Percentiles rank a stretch among this genome's conserved stretches.
These are phyloP conservation scores for Pseudogymnoascus sp. DNA, from an alignment of 2,329 filamentous ascomycete species.

Conservation along the genomic window DNA sequence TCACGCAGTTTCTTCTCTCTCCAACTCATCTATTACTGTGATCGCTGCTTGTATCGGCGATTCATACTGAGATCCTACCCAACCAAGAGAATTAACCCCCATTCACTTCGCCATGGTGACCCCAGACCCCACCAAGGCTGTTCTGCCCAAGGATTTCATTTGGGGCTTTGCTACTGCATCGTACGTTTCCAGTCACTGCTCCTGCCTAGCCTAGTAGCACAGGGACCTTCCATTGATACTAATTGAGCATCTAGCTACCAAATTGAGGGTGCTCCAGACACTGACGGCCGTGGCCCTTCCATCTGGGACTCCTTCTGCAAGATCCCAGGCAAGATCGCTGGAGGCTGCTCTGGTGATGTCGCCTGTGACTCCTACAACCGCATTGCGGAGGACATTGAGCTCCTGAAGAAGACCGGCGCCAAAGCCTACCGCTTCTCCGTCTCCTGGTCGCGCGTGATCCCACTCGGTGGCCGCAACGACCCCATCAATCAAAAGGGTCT, in stretches of 20 bases:
- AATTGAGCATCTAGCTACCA: conserved; percentile 56
- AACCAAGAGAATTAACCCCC: background rate
- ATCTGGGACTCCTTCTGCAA: conserved; percentile 90
- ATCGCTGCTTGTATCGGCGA: background rate
- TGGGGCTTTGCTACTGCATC: conserved; percentile 76
- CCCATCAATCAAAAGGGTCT: conserved; percentile 71
- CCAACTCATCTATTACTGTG: background rate
- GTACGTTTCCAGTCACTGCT: conserved; percentile 36
- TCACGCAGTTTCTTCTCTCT: background rate
- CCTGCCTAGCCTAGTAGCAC: background rate
- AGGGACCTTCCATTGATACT: background rate
- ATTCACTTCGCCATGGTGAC: conserved; percentile 3
- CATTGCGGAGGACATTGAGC: conserved; percentile 64
- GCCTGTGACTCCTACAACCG: conserved; percentile 85
- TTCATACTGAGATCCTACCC: background rate
- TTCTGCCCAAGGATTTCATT: conserved; percentile 59
- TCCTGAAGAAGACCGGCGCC: conserved; percentile 66
- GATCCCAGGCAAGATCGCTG: conserved; percentile 73
- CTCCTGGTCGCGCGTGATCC: conserved; percentile 77
- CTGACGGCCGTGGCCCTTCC: conserved; percentile 70
- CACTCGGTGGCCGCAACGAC: conserved; percentile 73
- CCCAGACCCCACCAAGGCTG: conserved; percentile 32
- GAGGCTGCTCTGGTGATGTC: conserved; percentile 62
- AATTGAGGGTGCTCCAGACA: conserved; percentile 66
- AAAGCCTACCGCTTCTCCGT: conserved; percentile 77